Base-by-base conservation (phyloP, 371 early-diverging fungal genomes). In the Apophysomyces elegans region DNA sequence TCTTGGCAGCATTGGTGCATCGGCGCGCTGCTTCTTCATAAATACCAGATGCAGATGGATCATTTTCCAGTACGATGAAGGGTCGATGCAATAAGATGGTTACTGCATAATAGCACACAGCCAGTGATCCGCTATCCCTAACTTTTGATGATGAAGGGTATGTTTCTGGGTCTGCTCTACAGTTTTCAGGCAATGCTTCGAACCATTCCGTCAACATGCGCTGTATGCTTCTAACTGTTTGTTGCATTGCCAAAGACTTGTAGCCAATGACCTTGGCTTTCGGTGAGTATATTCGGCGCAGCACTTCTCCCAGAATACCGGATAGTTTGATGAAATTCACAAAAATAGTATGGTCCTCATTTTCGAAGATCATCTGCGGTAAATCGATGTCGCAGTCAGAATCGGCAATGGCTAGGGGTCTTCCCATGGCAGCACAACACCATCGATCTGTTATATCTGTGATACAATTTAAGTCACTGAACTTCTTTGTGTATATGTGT, bases 61-160 rank as follows among this genome's bases (percentile, higher is more conserved):
- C 56, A 37, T 61, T 65, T 44, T 74, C 69, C 7, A 70, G 45
- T 1, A 77, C 69, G 32, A 83, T 64, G 46, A 76, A 86, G 1
- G 84, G 86, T 13, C 87, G 76, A 60, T 86, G 82, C 9, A 88
- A 65, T 32, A 88, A 65, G 21, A 88, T 79, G 4, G 66, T 62
- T 1, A 82, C 71, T 7, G 69, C 66, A 41, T 82, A 68, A 64
- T 77, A 77, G 37, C 82, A 79, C 6, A 77, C 71, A 36, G 81
- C 82, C 14, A 88, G 59, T 14, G 84, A 83, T 37, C 87, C 85
- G 35, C 74, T 71, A 21, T 66, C 65, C 39, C 58, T 47, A 18
- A 64, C 21, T 43, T 72, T 60, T 18, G 44, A 59, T 18, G 44
- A 35, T 12, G 57, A 35, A 7, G 3, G 8, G 4, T 69, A 39